Conservation (phyloP, 1,284 basidiomycete species). For the Moesziomyces aphidis region DNA sequence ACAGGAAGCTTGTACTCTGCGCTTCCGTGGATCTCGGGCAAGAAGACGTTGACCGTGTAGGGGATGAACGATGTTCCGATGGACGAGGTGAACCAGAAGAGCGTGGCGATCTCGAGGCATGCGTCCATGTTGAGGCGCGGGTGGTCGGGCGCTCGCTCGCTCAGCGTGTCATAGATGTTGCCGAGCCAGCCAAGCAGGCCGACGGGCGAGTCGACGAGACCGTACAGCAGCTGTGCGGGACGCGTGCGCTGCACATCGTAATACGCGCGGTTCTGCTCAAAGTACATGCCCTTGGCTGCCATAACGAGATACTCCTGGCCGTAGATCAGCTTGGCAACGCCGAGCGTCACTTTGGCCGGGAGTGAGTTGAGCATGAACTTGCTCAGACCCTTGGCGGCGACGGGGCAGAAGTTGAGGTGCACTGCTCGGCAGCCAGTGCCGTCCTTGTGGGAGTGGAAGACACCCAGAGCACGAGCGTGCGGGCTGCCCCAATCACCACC, state of each 20-base stretch:
- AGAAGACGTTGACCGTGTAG: constrained; percentile 48
- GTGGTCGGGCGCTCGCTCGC: constrained; percentile 20
- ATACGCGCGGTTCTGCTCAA: constrained; percentile 47
- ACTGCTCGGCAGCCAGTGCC: constrained; percentile 54
- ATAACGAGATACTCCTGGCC: constrained; percentile 38
- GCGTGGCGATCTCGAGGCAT: constrained; percentile 35
- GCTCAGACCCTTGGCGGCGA: constrained; percentile 35
- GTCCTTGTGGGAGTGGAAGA: constrained; percentile 40
- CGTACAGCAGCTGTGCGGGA: constrained; percentile 47
- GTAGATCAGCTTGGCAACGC: constrained; percentile 40
- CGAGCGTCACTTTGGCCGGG: constrained; percentile 34
- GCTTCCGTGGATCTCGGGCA: constrained; percentile 42
- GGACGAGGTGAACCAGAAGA: constrained; percentile 50
- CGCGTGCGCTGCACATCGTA: constrained; percentile 49
- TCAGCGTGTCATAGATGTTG: constrained; percentile 46
- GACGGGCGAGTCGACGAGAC: constrained; percentile 52
- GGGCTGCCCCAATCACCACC: constrained; percentile 62
- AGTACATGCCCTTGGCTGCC: constrained; percentile 35
- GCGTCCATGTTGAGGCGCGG: constrained; percentile 41
- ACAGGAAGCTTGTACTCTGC: constrained; percentile 39
- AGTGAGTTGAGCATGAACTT: constrained; percentile 42
- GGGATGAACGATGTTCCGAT: constrained; percentile 58
- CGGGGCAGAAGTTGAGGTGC: constrained; percentile 62
- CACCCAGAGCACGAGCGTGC: constrained; percentile 46
- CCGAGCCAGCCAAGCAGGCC: constrained; percentile 55